Base-by-base conservation (phyloP, 2,329 filamentous ascomycete species). In the Colletotrichum horii region DNA sequence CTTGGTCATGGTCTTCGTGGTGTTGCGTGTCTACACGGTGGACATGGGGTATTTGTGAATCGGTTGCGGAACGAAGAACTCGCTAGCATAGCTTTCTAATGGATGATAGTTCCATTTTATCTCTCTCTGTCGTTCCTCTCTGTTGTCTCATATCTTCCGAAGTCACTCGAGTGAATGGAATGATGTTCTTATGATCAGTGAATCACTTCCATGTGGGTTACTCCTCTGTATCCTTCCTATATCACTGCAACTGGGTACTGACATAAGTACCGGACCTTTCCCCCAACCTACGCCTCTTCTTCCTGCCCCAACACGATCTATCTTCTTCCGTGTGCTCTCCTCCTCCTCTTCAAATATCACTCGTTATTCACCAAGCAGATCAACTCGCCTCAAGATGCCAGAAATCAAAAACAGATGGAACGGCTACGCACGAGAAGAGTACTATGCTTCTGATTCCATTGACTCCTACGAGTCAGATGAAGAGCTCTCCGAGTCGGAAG, bases 11-110 rank as follows among this genome's bases (percentile, higher is more conserved):
- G 36, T 4, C 2, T 43, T 19, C 38, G 1, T n/a, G 4, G 19
- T 48, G 3, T 22, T 48, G 11, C 43, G 4, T 48, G n/a, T 22
- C 11, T 3, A 22, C n/a, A 14, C 11, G n/a, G 43, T 14, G n/a
- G 6, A 4, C 11, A 14, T 4, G 6, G 11, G 2, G 19, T n/a
- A 48, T 48, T n/a, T 22, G 19, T 48, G 43, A 48, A 48, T 22
- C 2, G 43, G n/a, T 22, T 4, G 9, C 2, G n/a, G n/a, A 48
- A 48, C 2, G 2, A 6, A 3, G 1, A 22, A 1, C 5, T 48
- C 43, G 11, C 43, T 14, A 22, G 19, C 19, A 48, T 14, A 48
- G 43, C n/a, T 22, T 9, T 48, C 6, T 14, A 48, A n/a, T 12
- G 38, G 11, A 3, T 2, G n/a, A 4, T 14, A 2, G 12, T 4